Percentiles rank a stretch among this genome's conserved stretches.
Evolutionary conservation across 805 yeast species (phyloP).

Genomic region (Yarrowia yakushimensis): DNA sequence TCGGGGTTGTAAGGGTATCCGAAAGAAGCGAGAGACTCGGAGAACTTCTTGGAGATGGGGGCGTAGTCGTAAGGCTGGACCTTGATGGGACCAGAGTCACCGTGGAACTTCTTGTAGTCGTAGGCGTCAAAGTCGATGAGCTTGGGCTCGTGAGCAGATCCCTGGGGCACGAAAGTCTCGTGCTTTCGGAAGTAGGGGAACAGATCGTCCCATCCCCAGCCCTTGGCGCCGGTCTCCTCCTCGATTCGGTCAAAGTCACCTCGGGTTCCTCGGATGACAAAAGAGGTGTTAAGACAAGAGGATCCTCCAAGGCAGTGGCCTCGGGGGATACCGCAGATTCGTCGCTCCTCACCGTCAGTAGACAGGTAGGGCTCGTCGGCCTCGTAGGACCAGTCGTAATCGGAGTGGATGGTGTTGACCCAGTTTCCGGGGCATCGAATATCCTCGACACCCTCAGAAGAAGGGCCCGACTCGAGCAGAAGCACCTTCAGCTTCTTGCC

Average conservation of each 20-base stretch:
- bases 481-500: slow-evolving; percentile 34
- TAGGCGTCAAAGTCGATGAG: slow-evolving; percentile 14
- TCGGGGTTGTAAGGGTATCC: slow-evolving; percentile 25
- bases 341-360: slow-evolving; percentile 35
- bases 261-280: slow-evolving; percentile 37
- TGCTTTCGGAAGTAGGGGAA: slow-evolving; percentile 34
- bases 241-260: slow-evolving; percentile 37
- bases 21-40: slow-evolving; percentile 22
- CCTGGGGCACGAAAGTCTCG: slow-evolving; percentile 30
- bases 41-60: slow-evolving; percentile 23
- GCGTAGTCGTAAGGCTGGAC: slow-evolving; percentile 25
- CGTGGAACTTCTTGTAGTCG: slow-evolving; percentile 25
- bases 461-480: slow-evolving; percentile 38
- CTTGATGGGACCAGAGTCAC: slow-evolving; percentile 25
- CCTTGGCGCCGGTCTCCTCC: slow-evolving; percentile 35
- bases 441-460: slow-evolving; percentile 32
- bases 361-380: slow-evolving; percentile 37
- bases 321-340: slow-evolving; percentile 33
- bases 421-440: slow-evolving; percentile 35
- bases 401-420: slow-evolving; percentile 35
- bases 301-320: slow-evolving; percentile 39
- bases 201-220: slow-evolving; percentile 37
- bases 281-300: slow-evolving; percentile 38
- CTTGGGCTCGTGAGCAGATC: slow-evolving; percentile 20
- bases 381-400: slow-evolving; percentile 38